These are phyloP conservation scores for Ottelia alismoides DNA, from an alignment of 106 monocot species.

Conservation along the genomic window DNA sequence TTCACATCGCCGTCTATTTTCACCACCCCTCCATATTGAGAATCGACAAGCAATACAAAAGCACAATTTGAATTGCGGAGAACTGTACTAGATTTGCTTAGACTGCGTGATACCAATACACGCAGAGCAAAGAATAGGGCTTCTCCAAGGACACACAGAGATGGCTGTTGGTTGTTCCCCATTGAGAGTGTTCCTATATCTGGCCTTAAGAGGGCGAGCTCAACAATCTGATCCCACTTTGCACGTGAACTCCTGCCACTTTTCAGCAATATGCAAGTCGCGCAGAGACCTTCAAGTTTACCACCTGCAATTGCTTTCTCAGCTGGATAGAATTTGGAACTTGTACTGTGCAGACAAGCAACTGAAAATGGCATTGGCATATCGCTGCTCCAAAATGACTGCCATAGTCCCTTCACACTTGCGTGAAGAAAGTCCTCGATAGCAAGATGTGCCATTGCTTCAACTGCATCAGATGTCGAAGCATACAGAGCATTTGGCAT, in stretches of 20 bases:
- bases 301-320: constrained; percentile 90
- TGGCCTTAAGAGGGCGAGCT: constrained; percentile 73
- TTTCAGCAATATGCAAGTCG: constrained; percentile 67
- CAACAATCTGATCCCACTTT: constrained; percentile 92
- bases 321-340: constrained; percentile 84
- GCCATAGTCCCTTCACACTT: constrained; percentile 90
- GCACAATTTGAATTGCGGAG: constrained; percentile 58
- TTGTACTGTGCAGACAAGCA: constrained; percentile 81
- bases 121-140: constrained; percentile 91
- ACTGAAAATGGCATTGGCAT: constrained; percentile 65
- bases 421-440: constrained; percentile 95
- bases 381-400: constrained; percentile 79
- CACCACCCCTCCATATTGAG: constrained; percentile 78
- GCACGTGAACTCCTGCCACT: constrained; percentile 33
- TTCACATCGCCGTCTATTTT: constrained; percentile 67
- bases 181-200: constrained; percentile 49
- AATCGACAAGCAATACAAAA: constrained; percentile 80
- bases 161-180: constrained; percentile 38
- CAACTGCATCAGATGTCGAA: constrained; percentile 73
- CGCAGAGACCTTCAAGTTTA: constrained; percentile 79
- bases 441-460: constrained; percentile 86
- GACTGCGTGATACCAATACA: constrained; percentile 65
- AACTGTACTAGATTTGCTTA: constrained; percentile 51
- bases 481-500: constrained; percentile 93
- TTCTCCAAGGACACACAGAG: constrained; percentile 59